Evolutionary conservation across 345 rosid species (phyloP).

Genomic region (Eucalyptus microcorys): DNA sequence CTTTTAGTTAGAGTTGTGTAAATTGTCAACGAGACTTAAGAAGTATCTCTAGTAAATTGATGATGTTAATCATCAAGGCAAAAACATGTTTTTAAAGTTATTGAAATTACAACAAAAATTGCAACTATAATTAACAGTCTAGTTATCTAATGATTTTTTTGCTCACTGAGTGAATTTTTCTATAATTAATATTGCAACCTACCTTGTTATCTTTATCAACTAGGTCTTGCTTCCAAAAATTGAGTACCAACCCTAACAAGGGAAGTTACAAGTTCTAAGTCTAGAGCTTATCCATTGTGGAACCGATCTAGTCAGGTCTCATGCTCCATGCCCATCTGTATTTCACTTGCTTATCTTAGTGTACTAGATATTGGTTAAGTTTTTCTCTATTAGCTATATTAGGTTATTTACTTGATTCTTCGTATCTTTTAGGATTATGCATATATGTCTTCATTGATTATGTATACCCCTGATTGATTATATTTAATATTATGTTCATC

Average conservation of each 20-base stretch:
- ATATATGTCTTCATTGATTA: neutral
- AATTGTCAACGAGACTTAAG: neutral
- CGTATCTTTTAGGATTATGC: neutral
- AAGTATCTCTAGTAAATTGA: neutral
- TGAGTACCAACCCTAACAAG: neutral
- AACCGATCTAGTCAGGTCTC: neutral
- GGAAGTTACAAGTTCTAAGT: neutral
- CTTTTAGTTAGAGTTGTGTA: neutral
- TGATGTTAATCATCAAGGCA: neutral
- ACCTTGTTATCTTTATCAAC: too few species aligned
- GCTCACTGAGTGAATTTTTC: neutral
- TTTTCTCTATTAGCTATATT: neutral
- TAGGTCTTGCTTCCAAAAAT: neutral
- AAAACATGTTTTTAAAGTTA: neutral
- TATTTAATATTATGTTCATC: neutral
- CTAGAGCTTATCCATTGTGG: neutral
- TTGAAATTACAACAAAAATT: neutral
- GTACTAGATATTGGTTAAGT: neutral
- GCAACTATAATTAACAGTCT: neutral
- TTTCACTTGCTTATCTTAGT: neutral
- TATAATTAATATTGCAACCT: too few species aligned
- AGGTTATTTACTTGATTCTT: neutral
- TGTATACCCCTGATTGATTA: neutral
- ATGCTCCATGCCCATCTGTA: neutral
- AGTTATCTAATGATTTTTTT: neutral